These are phyloP conservation scores for Stygiomarasmius scandens DNA, from an alignment of 1,284 basidiomycete species.

Conservation along the genomic window DNA sequence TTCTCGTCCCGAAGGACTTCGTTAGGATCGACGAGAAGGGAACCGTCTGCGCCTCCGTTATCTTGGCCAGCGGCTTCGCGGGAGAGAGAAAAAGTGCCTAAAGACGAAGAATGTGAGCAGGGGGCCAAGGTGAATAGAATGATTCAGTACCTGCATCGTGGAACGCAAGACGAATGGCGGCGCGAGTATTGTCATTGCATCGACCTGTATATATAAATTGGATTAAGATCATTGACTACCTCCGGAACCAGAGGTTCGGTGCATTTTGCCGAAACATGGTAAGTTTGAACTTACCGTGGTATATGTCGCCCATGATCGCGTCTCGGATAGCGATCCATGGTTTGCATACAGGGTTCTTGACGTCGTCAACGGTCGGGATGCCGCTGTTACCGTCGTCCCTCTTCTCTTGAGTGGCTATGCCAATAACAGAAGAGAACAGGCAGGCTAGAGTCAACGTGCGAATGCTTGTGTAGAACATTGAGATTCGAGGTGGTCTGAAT, in stretches of 20 bases:
- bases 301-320: slow-evolving; percentile 19
- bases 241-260: too few species aligned
- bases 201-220: slow-evolving; percentile 4
- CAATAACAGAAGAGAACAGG: too few species aligned
- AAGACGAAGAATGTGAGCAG: neutral
- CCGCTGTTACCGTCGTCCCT: too few species aligned
- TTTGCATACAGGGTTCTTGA: slow-evolving; percentile 10
- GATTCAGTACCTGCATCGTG: slow-evolving; percentile 20
- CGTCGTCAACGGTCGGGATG: neutral
- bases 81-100: slow-evolving; percentile 1
- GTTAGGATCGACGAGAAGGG: slow-evolving; percentile 13
- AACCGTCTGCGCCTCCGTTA: slow-evolving; percentile 19
- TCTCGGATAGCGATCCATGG: slow-evolving; percentile 18
- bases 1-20: slow-evolving; percentile 16
- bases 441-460: too few species aligned
- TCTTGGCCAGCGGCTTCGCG: neutral
- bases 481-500: too few species aligned
- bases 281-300: slow-evolving; percentile 3
- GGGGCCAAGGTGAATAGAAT: too few species aligned
- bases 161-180: slow-evolving; percentile 15
- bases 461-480: too few species aligned
- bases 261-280: too few species aligned
- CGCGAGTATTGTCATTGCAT: slow-evolving; percentile 11
- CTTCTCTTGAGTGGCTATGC: too few species aligned
- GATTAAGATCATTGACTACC: too few species aligned